phyloP scores from a whole-genome alignment of 306 rosid genomes.

The Quercus rubra region DNA sequence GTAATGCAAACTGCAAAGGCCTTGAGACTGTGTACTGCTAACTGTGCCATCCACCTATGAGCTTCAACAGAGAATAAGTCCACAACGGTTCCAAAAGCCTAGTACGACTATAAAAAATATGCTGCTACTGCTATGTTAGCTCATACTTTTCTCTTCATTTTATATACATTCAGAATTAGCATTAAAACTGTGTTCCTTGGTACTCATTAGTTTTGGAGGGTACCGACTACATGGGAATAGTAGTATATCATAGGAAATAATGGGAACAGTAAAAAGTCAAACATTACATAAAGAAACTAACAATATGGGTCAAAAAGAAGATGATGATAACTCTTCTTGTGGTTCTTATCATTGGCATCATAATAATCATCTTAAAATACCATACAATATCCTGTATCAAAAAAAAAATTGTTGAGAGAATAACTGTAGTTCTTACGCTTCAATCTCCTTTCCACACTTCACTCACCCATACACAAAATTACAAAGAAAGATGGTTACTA shows the following conservation, averaged over 20 bases:
- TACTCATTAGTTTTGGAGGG: not conserved
- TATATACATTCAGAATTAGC: not conserved
- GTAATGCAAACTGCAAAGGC: not conserved
- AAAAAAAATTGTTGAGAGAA: not conserved
- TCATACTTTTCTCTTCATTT: not conserved
- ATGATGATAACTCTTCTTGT: not conserved
- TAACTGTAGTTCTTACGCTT: not conserved
- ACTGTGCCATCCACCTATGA: not conserved
- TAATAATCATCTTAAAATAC: not conserved
- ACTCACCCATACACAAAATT: not conserved
- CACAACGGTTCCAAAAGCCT: not conserved
- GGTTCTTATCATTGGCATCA: not conserved
- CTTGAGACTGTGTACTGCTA: not conserved
- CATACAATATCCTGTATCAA: not conserved
- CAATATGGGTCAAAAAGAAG: not conserved
- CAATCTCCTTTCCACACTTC: not conserved
- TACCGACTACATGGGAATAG: not conserved
- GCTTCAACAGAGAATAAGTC: not conserved
- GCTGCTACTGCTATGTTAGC: not conserved
- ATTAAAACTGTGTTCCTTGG: not conserved
- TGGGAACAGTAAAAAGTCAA: not conserved
- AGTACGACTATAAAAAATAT: not conserved
- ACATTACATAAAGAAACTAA: not conserved
- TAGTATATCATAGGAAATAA: not conserved
- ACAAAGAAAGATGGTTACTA: not conserved